Evolutionary conservation across 2,329 filamentous ascomycete species (phyloP).

Genomic region (Corynespora cassiicola): DNA sequence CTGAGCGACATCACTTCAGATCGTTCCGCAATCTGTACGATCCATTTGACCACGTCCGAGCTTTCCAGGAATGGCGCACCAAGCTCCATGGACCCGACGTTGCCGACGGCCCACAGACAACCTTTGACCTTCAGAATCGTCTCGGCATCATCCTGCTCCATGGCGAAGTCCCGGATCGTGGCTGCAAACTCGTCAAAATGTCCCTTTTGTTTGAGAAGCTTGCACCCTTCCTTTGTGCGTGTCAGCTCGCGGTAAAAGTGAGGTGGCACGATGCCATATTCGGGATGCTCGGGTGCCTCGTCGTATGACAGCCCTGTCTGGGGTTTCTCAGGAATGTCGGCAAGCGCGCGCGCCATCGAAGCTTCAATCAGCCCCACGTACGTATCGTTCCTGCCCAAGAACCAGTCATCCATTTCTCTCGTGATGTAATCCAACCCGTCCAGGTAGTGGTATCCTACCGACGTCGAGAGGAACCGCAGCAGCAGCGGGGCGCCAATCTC

Average conservation of each 20-base stretch:
- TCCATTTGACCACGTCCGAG: conserved; percentile 84
- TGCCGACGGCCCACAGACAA: conserved; percentile 96
- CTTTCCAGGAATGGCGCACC: conserved; percentile 93
- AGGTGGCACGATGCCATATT: conserved; percentile 76
- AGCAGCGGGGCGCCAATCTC: conserved; percentile 95
- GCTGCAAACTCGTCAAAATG: conserved; percentile 93
- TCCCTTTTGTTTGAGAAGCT: conserved; percentile 86
- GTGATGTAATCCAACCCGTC: conserved; percentile 98
- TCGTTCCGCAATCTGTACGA: conserved; percentile 85
- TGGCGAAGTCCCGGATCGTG: conserved; percentile 86
- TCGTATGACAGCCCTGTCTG: conserved; percentile 53
- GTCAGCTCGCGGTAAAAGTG: conserved; percentile 98
- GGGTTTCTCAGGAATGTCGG: conserved; percentile 63
- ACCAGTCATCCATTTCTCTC: conserved; percentile 99
- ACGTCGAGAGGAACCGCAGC: conserved; percentile 91
- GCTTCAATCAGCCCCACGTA: conserved; percentile 95
- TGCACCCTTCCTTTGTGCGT: conserved; percentile 89
- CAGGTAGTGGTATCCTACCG: conserved; percentile 95
- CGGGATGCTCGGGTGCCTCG: conserved; percentile 54
- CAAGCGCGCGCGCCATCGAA: conserved; percentile 86
- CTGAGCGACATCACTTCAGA: conserved; percentile 91
- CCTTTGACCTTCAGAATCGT: conserved; percentile 93
- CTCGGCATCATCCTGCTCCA: conserved; percentile 85
- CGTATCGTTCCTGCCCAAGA: conserved; percentile 93
- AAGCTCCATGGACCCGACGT: conserved; percentile 97